Percentiles rank a stretch among this genome's conserved stretches.
phyloP scores from a whole-genome alignment of 176 grass and related monocot genomes.

The Carex littledalei region DNA sequence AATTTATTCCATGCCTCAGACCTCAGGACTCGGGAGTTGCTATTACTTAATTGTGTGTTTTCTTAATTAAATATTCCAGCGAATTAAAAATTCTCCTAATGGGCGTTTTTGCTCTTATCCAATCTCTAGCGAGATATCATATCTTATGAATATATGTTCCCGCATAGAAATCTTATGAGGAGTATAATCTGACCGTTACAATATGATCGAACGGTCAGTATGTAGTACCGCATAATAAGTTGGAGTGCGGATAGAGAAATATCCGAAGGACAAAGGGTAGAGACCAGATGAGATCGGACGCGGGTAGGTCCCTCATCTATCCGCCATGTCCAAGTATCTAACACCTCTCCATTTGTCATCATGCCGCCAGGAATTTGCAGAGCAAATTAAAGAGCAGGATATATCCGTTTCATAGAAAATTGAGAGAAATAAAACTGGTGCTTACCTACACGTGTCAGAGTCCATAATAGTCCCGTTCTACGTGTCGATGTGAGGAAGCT shows the following conservation, averaged over 20 bases:
- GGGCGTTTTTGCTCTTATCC: conserved; percentile 20
- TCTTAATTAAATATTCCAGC: not conserved
- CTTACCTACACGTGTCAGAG: not conserved
- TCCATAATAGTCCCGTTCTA: not conserved
- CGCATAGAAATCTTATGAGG: not conserved
- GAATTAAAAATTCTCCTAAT: not conserved
- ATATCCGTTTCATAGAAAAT: not conserved
- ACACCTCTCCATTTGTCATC: not conserved
- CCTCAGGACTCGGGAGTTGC: not conserved
- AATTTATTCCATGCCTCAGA: not conserved
- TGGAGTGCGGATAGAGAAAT: not conserved
- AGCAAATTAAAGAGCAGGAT: not conserved
- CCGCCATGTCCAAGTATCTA: not conserved
- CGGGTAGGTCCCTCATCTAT: not conserved
- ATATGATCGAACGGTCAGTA: not conserved
- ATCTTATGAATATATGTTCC: not conserved
- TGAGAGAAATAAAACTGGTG: not conserved
- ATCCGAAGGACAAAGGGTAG: conserved; percentile 22
- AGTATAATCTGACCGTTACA: not conserved
- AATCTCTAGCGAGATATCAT: not conserved
- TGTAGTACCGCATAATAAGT: not conserved
- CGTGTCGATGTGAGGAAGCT: conserved; percentile 24
- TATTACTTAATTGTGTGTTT: not conserved
- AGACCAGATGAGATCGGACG: conserved; percentile 35
- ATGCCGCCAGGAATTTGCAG: not conserved